phyloP scores from a whole-genome alignment of 1,284 basidiomycete genomes.

The Microbotryum saponariae region DNA sequence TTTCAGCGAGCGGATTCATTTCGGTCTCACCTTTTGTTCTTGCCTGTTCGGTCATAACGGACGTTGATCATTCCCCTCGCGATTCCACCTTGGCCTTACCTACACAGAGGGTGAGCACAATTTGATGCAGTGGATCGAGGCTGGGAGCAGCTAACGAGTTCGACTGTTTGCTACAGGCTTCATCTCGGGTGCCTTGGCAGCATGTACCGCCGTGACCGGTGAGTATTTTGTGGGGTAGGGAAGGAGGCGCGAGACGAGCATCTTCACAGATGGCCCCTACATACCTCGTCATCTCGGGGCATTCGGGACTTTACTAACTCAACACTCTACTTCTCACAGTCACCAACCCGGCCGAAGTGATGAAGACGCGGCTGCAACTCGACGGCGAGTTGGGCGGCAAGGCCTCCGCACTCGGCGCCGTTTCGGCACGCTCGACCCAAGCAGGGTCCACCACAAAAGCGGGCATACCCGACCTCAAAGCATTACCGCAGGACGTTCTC shows the following conservation, averaged over 20 bases:
- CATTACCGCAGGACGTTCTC: not conserved
- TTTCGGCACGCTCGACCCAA: conserved; percentile 47
- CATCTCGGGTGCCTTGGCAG: conserved; percentile 75
- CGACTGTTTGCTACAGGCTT: conserved; percentile 49
- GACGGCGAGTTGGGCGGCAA: conserved; percentile 67
- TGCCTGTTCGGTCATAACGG: too few species aligned
- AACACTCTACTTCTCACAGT: conserved; percentile 4
- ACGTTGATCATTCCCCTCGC: too few species aligned
- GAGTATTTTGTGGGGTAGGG: not conserved
- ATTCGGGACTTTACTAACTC: too few species aligned
- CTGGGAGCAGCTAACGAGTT: not conserved
- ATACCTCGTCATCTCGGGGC: too few species aligned
- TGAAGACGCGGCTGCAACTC: conserved; percentile 86
- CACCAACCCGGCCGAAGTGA: conserved; percentile 49
- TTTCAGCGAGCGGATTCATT: too few species aligned
- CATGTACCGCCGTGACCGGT: conserved; percentile 65
- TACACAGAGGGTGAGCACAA: conserved; percentile 4
- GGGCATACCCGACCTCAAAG: conserved; percentile 3
- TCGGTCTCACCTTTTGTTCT: too few species aligned
- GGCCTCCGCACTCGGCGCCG: conserved; percentile 11
- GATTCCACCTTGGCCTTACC: not conserved
- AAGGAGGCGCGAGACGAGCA: too few species aligned
- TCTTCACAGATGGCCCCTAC: too few species aligned
- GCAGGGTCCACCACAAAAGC: not conserved
- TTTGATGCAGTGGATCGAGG: not conserved